Evolutionary conservation across 768 basidiomycete genomes (phyloP), one percentile per base, ranked within the genome.

Genomic region (Russula brevipes): DNA sequence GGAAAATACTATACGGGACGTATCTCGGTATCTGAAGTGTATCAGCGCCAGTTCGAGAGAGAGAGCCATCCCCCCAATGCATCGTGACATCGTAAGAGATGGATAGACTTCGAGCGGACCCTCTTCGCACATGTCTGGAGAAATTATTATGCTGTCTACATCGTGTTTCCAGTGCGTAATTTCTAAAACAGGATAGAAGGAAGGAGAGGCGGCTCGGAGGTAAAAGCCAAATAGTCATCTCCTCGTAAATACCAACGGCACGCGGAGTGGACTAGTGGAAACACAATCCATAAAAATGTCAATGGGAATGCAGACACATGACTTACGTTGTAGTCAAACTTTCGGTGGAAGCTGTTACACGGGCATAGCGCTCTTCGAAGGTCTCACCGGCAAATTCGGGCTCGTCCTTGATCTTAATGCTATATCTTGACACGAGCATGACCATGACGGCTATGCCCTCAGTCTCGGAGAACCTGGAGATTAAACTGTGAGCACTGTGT

Each of bases 361-460:
- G 66, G 19, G 69, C 73, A 59, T 74, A 80, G 50, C 76, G 74
- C 61, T 79, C 71, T 62, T 79, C 79, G 52, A 80, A 78, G 0
- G 78, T 75, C 68, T 82, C 81, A 9, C 68, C 58, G 0, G 74
- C 73, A 64, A 79, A 82, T 59, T 80, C 72, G 73, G 64, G 76
- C 47, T 84, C 81, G 44, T 82, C 80, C 62, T 81, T 81, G 41
- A 83, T 63, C 47, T 77, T 74, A 52, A 83, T 76, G 59, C 75
- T 79, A 67, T 81, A 84, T 38, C 66, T 72, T 5, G 73, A 75
- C 4, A 82, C 69, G 35, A 84, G 67, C 72, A 80, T 75, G 4
- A 79, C 78, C 36, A 84, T 69, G 53, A 77, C 74, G 0, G 79
- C 81, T 47, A 81, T 72, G 38, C 74, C 78, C 65, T 82, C 79